Percentiles rank a stretch among this genome's conserved stretches.
Conservation (phyloP, 2,329 filamentous ascomycete genomes). For the Aspergillus aculeatus region DNA sequence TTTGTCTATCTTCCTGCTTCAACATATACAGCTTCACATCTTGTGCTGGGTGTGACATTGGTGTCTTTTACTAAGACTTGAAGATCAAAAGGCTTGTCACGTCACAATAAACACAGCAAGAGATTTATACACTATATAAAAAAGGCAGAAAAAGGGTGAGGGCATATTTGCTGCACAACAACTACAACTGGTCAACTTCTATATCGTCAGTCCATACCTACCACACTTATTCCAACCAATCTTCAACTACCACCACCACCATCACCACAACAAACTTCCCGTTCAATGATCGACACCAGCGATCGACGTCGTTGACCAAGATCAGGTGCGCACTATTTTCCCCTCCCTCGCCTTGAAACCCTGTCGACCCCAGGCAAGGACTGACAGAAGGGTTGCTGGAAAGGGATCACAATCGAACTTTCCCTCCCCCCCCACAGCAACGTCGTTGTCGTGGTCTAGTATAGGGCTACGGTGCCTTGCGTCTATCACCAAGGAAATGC, state of each 20-base stretch:
- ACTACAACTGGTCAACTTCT: neutral
- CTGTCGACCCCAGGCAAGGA: constrained; percentile 23
- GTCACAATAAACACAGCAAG: neutral
- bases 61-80: neutral
- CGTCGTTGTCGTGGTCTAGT: constrained; percentile 12
- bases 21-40: neutral
- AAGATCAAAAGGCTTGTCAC: neutral
- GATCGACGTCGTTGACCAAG: constrained; percentile 18
- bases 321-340: constrained; percentile 20
- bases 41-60: neutral
- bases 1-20: neutral
- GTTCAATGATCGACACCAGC: constrained; percentile 18
- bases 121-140: neutral
- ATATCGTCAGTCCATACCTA: constrained; percentile 6
- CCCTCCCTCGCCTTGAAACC: constrained; percentile 16
- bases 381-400: constrained; percentile 19
- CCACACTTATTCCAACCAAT: constrained; percentile 1
- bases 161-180: neutral
- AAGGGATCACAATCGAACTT: constrained; percentile 18
- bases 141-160: neutral
- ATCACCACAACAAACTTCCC: constrained; percentile 5
- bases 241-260: neutral
- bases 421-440: no score
- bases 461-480: constrained; percentile 24
- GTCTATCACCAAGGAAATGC: constrained; percentile 22